Conservation (phyloP, 805 yeast genomes). For the Ogataea naganishii region DNA sequence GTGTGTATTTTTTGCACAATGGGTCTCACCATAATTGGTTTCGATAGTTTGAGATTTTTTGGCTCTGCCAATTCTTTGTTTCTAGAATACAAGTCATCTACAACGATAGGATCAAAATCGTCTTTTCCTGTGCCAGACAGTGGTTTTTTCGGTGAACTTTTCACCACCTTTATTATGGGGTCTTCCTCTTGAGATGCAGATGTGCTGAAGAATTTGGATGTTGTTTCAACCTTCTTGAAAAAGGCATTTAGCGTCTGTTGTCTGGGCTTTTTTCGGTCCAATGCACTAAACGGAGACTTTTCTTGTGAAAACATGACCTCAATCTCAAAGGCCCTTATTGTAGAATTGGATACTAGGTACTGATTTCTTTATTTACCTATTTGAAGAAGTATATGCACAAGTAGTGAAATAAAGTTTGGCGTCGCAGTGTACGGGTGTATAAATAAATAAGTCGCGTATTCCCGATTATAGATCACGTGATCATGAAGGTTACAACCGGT, state of each 20-base stretch:
- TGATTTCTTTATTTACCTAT: too few relatives aligned
- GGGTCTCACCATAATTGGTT: constrained; percentile 10
- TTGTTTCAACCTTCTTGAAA: too few relatives aligned
- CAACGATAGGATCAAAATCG: not conserved
- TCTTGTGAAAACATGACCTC: too few relatives aligned
- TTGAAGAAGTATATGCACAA: too few relatives aligned
- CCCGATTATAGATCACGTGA: too few relatives aligned
- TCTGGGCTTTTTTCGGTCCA: constrained; percentile 1
- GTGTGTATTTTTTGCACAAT: constrained; percentile 2
- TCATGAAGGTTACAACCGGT: too few relatives aligned
- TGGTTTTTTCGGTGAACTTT: not conserved
- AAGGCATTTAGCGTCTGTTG: constrained; percentile 1
- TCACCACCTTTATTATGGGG: not conserved
- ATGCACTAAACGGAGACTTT: constrained; percentile 2
- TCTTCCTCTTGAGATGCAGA: not conserved
- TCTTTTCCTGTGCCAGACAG: not conserved
- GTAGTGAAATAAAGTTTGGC: too few relatives aligned
- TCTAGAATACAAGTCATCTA: not conserved
- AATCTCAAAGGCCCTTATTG: too few relatives aligned
- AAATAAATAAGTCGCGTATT: too few relatives aligned
- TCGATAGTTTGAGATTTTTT: constrained; percentile 14
- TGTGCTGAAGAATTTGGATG: not conserved
- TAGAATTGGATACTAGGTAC: too few relatives aligned
- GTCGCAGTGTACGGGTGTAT: too few relatives aligned
- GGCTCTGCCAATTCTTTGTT: not conserved